Base-by-base conservation (phyloP, 352 stramenopile genomes). In the Pythium plurisporium region DNA sequence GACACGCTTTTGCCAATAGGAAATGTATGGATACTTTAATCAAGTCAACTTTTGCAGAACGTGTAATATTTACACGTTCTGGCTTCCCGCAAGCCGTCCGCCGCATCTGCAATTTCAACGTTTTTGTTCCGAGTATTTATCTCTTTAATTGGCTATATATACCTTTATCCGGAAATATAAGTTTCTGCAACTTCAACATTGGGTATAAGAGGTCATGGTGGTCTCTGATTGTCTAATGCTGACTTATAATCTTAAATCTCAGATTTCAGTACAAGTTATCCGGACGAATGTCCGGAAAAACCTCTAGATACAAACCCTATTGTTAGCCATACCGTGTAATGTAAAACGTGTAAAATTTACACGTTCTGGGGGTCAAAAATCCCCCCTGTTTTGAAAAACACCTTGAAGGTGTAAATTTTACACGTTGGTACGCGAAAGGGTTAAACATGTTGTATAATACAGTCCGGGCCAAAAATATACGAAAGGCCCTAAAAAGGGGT, bases 121-220 rank as follows among this genome's bases (percentile, higher is more conserved):
- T 20, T 31, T 34, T 6, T 49, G 27, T 49, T 49, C 27, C n/a
- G 42, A 44, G 37, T 44, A 44, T 49, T 11, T 19, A 31, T 31
- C 42, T 8, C 5, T 40, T 31, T 52, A 9, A 40, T 52, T 52
- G 45, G 45, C 27, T 38, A 52, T 40, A 52, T 52, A 52, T 52
- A 19, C 45, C 26, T 10, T 38, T 52, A 52, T 52, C 45, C 45
- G 27, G 45, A 52, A 52, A 40, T 52, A 40, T 40, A 52, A 40
- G 45, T 52, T 52, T 52, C 12, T 25, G n/a, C 7, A 52, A 52
- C 45, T 52, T 52, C 45, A 52, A 52, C 45, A 52, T 52, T 7
- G 27, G 26, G 2, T 2, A 52, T 40, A 34, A 52, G 27, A 38
- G 45, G 20, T 40, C 20, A 25, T 34, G 45, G 25, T 8, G 26